Evolutionary conservation across 2,329 filamentous ascomycete genomes (phyloP).

Genomic region (Beauveria medogensis): DNA sequence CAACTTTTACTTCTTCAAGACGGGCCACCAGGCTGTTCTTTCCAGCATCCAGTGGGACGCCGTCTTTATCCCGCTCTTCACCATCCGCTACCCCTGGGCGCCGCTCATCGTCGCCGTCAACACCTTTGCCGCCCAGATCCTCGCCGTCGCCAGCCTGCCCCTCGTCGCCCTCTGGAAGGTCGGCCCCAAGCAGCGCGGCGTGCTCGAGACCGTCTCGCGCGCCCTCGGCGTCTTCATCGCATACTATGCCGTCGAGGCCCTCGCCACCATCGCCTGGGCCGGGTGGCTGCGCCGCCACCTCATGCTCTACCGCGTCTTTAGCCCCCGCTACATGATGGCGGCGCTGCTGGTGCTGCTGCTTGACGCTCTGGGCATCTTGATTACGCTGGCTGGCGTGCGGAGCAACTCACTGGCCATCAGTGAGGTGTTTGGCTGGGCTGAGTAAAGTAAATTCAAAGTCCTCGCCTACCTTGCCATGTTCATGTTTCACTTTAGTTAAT

Average conservation of each 20-base stretch:
- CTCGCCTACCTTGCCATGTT: conserved; percentile 6
- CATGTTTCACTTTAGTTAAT: conserved; percentile 8
- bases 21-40: conserved; percentile 85
- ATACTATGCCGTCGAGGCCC: conserved; percentile 74
- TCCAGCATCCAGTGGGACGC: conserved; percentile 92
- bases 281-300: conserved; percentile 81
- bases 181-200: conserved; percentile 59
- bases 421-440: conserved; percentile 80
- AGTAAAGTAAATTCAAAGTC: conserved; percentile 31
- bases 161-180: conserved; percentile 85
- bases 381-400: conserved; percentile 67
- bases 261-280: conserved; percentile 86
- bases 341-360: conserved; percentile 64
- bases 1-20: conserved; percentile 95
- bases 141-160: conserved; percentile 72
- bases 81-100: conserved; percentile 81
- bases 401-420: conserved; percentile 70
- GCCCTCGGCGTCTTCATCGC: conserved; percentile 67
- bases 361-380: conserved; percentile 62
- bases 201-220: conserved; percentile 63
- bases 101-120: conserved; percentile 77
- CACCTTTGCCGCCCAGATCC: conserved; percentile 80
- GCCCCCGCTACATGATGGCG: conserved; percentile 81
- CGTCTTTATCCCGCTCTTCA: conserved; percentile 81
- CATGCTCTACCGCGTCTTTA: conserved; percentile 94